Conservation (phyloP, 2,329 filamentous ascomycete genomes). For the Hypoxylon rubiginosum region DNA sequence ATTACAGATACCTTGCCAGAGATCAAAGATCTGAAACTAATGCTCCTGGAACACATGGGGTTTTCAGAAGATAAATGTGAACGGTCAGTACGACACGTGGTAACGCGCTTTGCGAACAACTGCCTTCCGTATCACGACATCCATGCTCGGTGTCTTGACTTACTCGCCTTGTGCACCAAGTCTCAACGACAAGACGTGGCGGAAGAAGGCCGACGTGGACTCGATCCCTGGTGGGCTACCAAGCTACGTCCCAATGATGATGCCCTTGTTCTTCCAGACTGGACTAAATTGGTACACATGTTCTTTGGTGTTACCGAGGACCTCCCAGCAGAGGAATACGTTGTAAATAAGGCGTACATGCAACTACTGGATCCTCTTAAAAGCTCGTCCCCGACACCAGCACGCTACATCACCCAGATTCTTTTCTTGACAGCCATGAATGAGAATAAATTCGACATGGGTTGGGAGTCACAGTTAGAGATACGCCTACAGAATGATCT, state of each 20-base stretch:
- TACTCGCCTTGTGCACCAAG: constrained; percentile 80
- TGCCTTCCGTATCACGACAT: constrained; percentile 85
- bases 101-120: constrained; percentile 89
- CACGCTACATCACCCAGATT: constrained; percentile 74
- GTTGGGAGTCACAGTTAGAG: constrained; percentile 88
- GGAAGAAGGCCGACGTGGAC: constrained; percentile 89
- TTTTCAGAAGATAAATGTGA: constrained; percentile 65
- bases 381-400: constrained; percentile 74
- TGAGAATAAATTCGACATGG: constrained; percentile 74
- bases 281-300: constrained; percentile 63
- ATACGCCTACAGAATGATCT: constrained; percentile 78
- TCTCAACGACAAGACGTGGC: constrained; percentile 82
- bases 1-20: constrained; percentile 42
- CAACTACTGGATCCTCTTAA: constrained; percentile 59
- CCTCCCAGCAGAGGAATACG: not conserved
- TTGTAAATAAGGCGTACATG: constrained; percentile 27
- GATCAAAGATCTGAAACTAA: constrained; percentile 58
- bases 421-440: constrained; percentile 64
- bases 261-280: constrained; percentile 61
- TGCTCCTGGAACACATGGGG: constrained; percentile 78
- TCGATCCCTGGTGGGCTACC: constrained; percentile 73
- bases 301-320: constrained; percentile 59
- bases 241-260: constrained; percentile 54
- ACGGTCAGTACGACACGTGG: constrained; percentile 84
- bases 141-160: constrained; percentile 86